phyloP scores from a whole-genome alignment of 805 yeast species.

The Jamesozyma piceae region DNA sequence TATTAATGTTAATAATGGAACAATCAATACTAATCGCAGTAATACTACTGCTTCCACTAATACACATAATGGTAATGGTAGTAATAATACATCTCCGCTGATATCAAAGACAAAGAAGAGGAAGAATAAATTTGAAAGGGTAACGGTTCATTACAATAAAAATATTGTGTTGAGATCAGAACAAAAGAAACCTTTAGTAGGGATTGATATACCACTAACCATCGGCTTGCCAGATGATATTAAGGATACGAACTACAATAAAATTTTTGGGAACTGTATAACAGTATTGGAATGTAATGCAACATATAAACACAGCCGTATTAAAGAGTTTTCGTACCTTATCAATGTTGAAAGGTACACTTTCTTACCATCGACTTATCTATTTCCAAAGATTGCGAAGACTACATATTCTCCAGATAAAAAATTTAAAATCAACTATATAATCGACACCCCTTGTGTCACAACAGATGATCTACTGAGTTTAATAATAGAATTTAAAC shows the following conservation, averaged over 20 bases:
- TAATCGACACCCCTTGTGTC: conserved; percentile 44
- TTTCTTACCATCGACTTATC: conserved; percentile 45
- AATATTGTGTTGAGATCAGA: conserved; percentile 21
- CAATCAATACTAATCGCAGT: not conserved
- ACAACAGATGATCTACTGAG: conserved; percentile 46
- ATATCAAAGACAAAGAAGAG: conserved; percentile 2
- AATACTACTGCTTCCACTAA: not conserved
- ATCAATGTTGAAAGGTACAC: conserved; percentile 49
- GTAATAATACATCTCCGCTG: not conserved
- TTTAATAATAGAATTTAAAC: conserved; percentile 34
- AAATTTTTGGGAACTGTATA: conserved; percentile 39
- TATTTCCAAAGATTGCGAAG: conserved; percentile 44
- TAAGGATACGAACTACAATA: conserved; percentile 42
- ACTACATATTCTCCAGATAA: conserved; percentile 39
- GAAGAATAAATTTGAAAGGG: conserved; percentile 18
- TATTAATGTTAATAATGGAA: not conserved
- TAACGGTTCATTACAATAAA: conserved; percentile 27
- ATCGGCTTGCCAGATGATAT: conserved; percentile 48
- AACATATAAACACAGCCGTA: conserved; percentile 8
- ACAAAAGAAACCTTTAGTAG: conserved; percentile 30
- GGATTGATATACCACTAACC: conserved; percentile 50
- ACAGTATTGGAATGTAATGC: conserved; percentile 36
- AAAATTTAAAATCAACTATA: conserved; percentile 38
- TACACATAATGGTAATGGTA: not conserved
- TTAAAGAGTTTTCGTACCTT: conserved; percentile 23